phyloP scores from a whole-genome alignment of 768 basidiomycete species.

The Boletales sp. region DNA sequence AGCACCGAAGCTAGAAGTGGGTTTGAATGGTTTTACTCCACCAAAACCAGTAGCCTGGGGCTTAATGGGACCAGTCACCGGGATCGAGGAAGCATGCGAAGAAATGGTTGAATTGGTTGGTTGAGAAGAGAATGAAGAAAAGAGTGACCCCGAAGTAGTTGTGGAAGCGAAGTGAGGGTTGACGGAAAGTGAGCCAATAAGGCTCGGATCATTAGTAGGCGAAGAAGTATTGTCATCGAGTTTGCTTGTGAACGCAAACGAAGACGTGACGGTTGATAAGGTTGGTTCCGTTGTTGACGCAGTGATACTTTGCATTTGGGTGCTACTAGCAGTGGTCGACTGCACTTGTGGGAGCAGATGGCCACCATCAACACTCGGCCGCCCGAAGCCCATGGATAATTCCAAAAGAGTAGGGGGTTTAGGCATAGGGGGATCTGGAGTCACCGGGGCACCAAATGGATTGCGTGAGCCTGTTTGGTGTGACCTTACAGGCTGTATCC shows the following conservation, averaged over 20 bases:
- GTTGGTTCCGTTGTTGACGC: constrained; percentile 35
- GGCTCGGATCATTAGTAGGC: constrained; percentile 4
- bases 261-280: constrained; percentile 70
- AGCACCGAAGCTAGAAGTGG: constrained; percentile 76
- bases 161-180: constrained; percentile 39
- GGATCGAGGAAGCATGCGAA: constrained; percentile 32
- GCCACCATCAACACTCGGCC: constrained; percentile 17
- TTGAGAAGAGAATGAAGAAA: constrained; percentile 47
- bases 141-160: constrained; percentile 44
- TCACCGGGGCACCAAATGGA: constrained; percentile 81
- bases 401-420: constrained; percentile 81
- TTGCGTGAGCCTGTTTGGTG: constrained; percentile 95
- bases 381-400: constrained; percentile 52
- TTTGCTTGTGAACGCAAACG: constrained; percentile 51
- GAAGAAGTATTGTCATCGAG: constrained; percentile 19
- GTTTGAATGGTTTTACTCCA: constrained; percentile 79
- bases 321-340: constrained; percentile 29
- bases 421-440: constrained; percentile 60
- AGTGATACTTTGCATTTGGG: constrained; percentile 24
- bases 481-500: constrained; percentile 65
- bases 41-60: constrained; percentile 49
- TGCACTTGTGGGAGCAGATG: constrained; percentile 30
- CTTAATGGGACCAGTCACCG: constrained; percentile 33
- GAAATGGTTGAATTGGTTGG: constrained; percentile 43
- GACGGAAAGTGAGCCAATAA: constrained; percentile 18